Evolutionary conservation across 2,329 filamentous ascomycete genomes (phyloP).

Genomic region (Aspergillus fischeri): DNA sequence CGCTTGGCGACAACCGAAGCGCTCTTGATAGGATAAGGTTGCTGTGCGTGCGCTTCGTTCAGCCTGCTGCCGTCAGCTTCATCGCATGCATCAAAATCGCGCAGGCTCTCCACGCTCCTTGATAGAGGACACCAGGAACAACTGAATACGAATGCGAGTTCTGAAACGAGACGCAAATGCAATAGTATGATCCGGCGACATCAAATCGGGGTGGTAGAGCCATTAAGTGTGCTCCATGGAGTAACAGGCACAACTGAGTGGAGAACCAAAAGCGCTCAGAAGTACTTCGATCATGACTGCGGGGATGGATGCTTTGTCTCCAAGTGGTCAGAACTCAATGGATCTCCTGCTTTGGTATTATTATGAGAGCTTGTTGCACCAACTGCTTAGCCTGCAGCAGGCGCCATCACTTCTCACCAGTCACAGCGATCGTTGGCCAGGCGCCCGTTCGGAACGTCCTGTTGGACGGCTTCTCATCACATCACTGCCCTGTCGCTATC

Average conservation of each 20-base stretch:
- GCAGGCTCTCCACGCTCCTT: neutral
- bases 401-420: constrained; percentile 11
- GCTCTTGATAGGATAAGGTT: neutral
- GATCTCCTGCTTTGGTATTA: neutral
- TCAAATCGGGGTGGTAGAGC: constrained; percentile 1
- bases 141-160: neutral
- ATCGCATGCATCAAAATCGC: constrained; percentile 3
- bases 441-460: constrained; percentile 12
- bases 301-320: constrained; percentile 8
- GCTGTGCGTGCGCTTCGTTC: neutral
- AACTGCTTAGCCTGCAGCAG: constrained; percentile 10
- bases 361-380: constrained; percentile 6
- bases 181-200: neutral
- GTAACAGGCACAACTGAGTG: constrained; percentile 4
- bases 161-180: neutral
- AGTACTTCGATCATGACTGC: constrained; percentile 1
- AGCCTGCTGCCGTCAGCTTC: neutral
- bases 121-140: constrained; percentile 1
- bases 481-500: constrained; percentile 14
- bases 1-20: neutral
- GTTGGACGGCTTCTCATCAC: constrained; percentile 17
- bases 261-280: constrained; percentile 4
- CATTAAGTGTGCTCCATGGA: constrained; percentile 6
- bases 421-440: constrained; percentile 12
- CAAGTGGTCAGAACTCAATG: constrained; percentile 9